Conservation (phyloP, 2,329 filamentous ascomycete genomes). For the Alternaria incomplexa region DNA sequence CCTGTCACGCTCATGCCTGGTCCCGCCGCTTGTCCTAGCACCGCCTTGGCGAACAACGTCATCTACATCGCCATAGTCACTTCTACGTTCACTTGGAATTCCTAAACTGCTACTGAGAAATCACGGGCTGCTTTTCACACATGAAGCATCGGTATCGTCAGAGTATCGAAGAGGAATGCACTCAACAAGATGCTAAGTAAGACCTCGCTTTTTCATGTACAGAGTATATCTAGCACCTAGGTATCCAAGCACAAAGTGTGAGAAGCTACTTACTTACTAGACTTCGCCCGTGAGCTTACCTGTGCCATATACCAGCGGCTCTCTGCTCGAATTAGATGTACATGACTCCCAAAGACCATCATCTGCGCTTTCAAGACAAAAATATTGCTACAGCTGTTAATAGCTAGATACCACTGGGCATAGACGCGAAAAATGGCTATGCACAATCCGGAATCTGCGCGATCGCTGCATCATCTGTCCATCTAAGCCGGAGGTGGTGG, state of each 20-base stretch:
- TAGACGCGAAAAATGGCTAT: neutral
- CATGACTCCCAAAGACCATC: neutral
- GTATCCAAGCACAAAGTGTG: neutral
- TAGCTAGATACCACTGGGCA: neutral
- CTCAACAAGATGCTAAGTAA: neutral
- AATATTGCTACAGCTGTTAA: conserved; percentile 1
- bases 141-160: neutral
- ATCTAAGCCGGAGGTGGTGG: conserved; percentile 37
- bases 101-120: too few relatives aligned
- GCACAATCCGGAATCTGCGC: neutral
- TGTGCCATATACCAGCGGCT: conserved; percentile 6
- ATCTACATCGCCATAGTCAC: conserved; percentile 5
- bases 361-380: neutral
- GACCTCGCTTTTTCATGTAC: neutral
- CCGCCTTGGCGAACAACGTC: conserved; percentile 28
- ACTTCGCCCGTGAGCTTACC: conserved; percentile 11
- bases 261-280: conserved; percentile 3
- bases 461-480: neutral
- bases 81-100: neutral
- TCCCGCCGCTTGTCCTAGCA: conserved; percentile 26
- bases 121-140: neutral
- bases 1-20: conserved; percentile 26
- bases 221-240: neutral
- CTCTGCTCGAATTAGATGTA: conserved; percentile 6
- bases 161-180: neutral